Evolutionary conservation across 2,329 filamentous ascomycete genomes (phyloP), one percentile per base, ranked within the genome.

Genomic region (Arthrobotrys musiformis): DNA sequence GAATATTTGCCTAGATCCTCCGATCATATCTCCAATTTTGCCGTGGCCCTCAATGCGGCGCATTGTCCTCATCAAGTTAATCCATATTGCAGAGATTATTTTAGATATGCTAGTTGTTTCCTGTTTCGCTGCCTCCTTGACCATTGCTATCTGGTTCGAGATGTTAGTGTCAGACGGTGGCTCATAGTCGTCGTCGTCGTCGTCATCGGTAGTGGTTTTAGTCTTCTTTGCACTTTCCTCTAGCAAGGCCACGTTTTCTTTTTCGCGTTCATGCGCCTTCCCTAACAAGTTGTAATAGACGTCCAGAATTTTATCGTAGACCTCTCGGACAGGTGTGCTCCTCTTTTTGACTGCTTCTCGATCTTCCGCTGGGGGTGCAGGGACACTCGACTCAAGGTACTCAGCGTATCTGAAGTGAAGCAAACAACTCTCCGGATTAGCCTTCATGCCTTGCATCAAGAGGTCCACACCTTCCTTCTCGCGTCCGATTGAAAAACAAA

Each of bases 31-130:
- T 37, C 90, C 90, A 79, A 94, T 93, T 77, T 88, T 87, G 56
- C 90, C 90, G 81, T 91, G 90, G 78, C 95, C 96, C 84, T 98
- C 94, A 15, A 98, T 91, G 64, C 95, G 92, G 70, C 95, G 92
- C 89, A 97, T 97, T 2, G 94, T 92, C 61, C 95, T 90, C 84
- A 97, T 96, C 74, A 98, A 86, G 15, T 93, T 93, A 81, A 98
- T 96, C 95, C 95, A 99, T 3, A 93, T 91, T 81, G 93, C 94
- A 0, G 95, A 97, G 68, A 99, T 90, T 0, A 93, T 94, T 80
- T 91, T 90, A 46, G 92, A 94, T 22, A 98, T 87, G 15, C 92
- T 86, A 28, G 91, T 90, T 35, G 90, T 89, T 81, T 97, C 93
- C 91, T 9, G 90, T 90, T 76, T 91, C 88, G 79, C 77, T 2